A percentile compares a stretch with the other conserved stretches of the same genome.
Evolutionary conservation across 768 basidiomycete genomes (phyloP).

Genomic region (Artomyces pyxidatus): DNA sequence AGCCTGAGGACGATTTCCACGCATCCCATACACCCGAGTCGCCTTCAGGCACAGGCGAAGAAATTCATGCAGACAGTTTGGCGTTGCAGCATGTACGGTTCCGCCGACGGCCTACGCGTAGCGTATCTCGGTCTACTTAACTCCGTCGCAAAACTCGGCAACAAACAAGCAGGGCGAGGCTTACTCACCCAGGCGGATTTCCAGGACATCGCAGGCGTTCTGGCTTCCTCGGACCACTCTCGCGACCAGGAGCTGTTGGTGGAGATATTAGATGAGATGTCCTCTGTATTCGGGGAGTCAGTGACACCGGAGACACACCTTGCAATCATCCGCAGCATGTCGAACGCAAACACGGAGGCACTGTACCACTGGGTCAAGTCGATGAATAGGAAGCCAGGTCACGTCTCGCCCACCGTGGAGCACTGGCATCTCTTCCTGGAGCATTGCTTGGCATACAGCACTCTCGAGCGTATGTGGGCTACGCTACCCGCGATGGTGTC

Average conservation of each 20-base stretch:
- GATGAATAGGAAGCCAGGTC: constrained; percentile 44
- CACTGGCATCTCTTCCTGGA: constrained; percentile 52
- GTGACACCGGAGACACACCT: constrained; percentile 41
- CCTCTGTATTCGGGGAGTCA: constrained; percentile 35
- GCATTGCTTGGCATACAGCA: constrained; percentile 20
- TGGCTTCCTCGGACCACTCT: constrained; percentile 44
- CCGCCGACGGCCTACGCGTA: not conserved
- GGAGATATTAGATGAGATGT: constrained; percentile 43
- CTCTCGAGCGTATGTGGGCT: constrained; percentile 8
- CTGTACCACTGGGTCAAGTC: constrained; percentile 42
- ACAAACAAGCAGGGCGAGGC: not conserved
- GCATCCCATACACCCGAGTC: no score
- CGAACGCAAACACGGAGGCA: constrained; percentile 34
- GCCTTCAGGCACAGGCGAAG: constrained; percentile 8
- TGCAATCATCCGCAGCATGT: constrained; percentile 40
- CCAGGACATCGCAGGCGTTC: constrained; percentile 31
- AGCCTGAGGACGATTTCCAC: no score
- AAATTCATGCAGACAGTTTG: constrained; percentile 9
- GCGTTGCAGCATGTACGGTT: constrained; percentile 1
- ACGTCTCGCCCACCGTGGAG: constrained; percentile 36
- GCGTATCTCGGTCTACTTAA: not conserved
- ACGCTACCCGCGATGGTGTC: constrained; percentile 22
- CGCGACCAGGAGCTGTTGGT: constrained; percentile 48
- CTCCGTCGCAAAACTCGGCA: not conserved
- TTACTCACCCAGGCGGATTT: constrained; percentile 27